Percentiles rank a stretch among this genome's conserved stretches.
These are phyloP conservation scores for Quercus gilva DNA, from an alignment of 306 rosid genomes.

Conservation along the genomic window DNA sequence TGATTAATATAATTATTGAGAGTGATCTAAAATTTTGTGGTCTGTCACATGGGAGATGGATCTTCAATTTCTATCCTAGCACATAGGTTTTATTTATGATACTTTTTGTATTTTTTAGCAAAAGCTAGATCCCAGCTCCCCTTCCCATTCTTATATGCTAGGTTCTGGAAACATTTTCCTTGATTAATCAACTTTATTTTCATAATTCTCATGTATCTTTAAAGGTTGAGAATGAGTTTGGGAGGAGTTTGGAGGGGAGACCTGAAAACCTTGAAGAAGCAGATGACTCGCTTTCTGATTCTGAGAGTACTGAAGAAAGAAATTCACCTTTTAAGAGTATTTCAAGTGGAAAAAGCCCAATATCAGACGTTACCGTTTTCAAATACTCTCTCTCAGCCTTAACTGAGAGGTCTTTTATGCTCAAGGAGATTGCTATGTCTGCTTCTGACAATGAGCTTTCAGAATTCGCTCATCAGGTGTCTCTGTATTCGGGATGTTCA, in stretches of 20 bases:
- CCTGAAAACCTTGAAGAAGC: constrained; percentile 47
- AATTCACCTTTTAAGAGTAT: constrained; percentile 43
- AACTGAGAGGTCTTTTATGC: constrained; percentile 77
- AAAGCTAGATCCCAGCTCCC: background rate
- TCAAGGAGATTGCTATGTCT: constrained; percentile 72
- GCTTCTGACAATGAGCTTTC: constrained; percentile 61
- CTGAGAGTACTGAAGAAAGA: constrained; percentile 63
- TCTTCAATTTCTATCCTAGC: too few relatives aligned
- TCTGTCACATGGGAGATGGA: too few relatives aligned
- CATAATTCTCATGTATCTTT: constrained; percentile 4
- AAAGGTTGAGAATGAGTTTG: constrained; percentile 60
- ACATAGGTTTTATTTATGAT: too few relatives aligned
- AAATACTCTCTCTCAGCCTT: constrained; percentile 81
- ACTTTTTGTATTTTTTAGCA: background rate
- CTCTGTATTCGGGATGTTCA: constrained; percentile 82
- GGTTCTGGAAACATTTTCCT: background rate
- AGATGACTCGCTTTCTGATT: constrained; percentile 58
- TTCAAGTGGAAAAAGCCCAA: constrained; percentile 47
- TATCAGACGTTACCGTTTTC: constrained; percentile 73
- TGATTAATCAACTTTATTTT: background rate
- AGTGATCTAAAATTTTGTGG: too few relatives aligned
- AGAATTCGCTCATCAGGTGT: constrained; percentile 65
- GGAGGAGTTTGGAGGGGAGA: constrained; percentile 36
- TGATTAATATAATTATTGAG: too few relatives aligned
- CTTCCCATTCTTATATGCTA: background rate